Conservation (phyloP, 257 asterid species). For the Solanum etuberosum region DNA sequence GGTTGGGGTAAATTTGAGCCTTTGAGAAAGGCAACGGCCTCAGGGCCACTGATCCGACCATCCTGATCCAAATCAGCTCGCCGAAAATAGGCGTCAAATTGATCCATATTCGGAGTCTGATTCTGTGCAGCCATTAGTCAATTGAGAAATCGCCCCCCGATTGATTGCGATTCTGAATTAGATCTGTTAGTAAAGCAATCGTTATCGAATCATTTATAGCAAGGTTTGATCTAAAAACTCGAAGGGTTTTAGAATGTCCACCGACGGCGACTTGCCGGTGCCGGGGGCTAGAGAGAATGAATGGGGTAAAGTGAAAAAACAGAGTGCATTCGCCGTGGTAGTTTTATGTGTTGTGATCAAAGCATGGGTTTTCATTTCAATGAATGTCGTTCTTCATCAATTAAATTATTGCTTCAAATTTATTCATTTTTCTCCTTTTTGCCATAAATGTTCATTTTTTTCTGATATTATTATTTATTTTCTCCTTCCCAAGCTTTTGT, state of each 20-base stretch:
- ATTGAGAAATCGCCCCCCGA: neutral
- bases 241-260: conserved; percentile 14
- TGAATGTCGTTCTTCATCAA: neutral
- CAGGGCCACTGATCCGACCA: conserved; percentile 82
- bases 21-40: conserved; percentile 76
- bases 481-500: neutral
- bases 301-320: neutral
- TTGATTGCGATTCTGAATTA: neutral
- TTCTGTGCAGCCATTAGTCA: conserved; percentile 16
- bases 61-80: conserved; percentile 94
- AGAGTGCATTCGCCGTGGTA: neutral
- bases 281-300: neutral
- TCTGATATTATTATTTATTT: neutral
- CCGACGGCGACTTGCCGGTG: neutral
- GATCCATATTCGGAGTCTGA: conserved; percentile 20
- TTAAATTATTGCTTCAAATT: neutral
- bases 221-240: neutral
- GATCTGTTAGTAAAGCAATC: neutral
- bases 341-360: neutral
- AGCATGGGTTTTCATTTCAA: neutral
- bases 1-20: conserved; percentile 65
- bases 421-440: neutral
- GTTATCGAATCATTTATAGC: neutral
- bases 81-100: conserved; percentile 70
- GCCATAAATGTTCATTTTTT: neutral